phyloP scores from a whole-genome alignment of 345 rosid genomes.

The Aethionema arabicum region DNA sequence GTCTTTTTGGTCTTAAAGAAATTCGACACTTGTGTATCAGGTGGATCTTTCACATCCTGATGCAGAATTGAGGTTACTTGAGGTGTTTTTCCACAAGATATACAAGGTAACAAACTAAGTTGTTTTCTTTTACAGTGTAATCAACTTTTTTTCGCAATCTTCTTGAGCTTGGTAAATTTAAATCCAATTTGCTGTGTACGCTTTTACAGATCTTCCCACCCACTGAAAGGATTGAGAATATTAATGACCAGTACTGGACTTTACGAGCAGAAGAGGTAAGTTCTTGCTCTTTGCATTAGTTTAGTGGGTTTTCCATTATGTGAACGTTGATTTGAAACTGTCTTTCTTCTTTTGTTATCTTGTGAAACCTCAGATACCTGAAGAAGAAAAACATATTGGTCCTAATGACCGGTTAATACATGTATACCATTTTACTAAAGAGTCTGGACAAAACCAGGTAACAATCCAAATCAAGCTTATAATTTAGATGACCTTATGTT shows the following conservation, averaged over 20 bases:
- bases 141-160: conserved; percentile 1
- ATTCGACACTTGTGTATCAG: conserved; percentile 46
- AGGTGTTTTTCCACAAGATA: conserved; percentile 94
- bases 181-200: conserved; percentile 13
- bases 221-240: conserved; percentile 87
- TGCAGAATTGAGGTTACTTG: conserved; percentile 92
- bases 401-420: conserved; percentile 82
- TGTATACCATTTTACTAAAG: conserved; percentile 86
- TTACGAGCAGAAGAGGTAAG: conserved; percentile 92
- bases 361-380: conserved; percentile 61
- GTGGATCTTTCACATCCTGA: conserved; percentile 86
- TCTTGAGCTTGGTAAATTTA: conserved; percentile 10
- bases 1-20: neutral
- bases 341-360: conserved; percentile 12
- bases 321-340: conserved; percentile 2
- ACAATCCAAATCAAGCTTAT: conserved; percentile 35
- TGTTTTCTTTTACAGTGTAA: conserved; percentile 9
- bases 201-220: conserved; percentile 74
- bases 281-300: conserved; percentile 7
- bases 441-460: conserved; percentile 70
- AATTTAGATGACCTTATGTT: conserved; percentile 2
- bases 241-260: conserved; percentile 98
- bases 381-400: conserved; percentile 84
- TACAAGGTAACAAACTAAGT: conserved; percentile 65
- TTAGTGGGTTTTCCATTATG: neutral